These are phyloP conservation scores for Globisporangium spiculum DNA, from an alignment of 352 stramenopile genomes.

Conservation along the genomic window DNA sequence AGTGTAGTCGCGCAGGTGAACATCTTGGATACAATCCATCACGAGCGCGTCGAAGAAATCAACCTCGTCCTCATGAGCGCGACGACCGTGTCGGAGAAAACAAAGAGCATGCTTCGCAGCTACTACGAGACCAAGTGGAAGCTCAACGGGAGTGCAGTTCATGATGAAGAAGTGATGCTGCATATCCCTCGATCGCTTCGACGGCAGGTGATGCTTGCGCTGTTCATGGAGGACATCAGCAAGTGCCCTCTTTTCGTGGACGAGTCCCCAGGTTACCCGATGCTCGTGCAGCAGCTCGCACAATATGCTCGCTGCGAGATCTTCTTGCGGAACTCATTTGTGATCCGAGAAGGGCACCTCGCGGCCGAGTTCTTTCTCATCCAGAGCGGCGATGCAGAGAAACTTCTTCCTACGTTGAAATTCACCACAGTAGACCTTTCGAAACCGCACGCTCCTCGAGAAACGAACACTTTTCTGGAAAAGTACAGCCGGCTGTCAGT, in stretches of 20 bases:
- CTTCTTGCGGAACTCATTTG: slow-evolving; percentile 52
- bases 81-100: slow-evolving; percentile 36
- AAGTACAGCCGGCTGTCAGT: slow-evolving; percentile 3
- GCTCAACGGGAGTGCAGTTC: slow-evolving; percentile 54
- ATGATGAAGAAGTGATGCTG: slow-evolving; percentile 43
- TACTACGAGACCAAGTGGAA: slow-evolving; percentile 79
- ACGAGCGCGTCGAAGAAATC: slow-evolving; percentile 57
- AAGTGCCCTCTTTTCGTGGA: slow-evolving; percentile 32
- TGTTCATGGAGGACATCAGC: slow-evolving; percentile 39
- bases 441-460: background rate
- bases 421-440: slow-evolving; percentile 3
- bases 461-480: background rate
- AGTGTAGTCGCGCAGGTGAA: slow-evolving; percentile 55
- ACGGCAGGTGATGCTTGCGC: slow-evolving; percentile 23
- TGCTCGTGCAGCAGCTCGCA: slow-evolving; percentile 31
- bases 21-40: slow-evolving; percentile 39
- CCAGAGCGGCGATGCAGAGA: slow-evolving; percentile 56
- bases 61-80: slow-evolving; percentile 56
- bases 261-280: background rate
- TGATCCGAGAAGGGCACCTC: slow-evolving; percentile 52
- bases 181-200: slow-evolving; percentile 53
- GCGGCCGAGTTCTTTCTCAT: slow-evolving; percentile 72
- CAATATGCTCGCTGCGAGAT: slow-evolving; percentile 46
- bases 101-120: slow-evolving; percentile 48
- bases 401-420: slow-evolving; percentile 36